Percentiles rank a stretch among this genome's conserved stretches.
Evolutionary conservation across 1,284 basidiomycete genomes (phyloP).

Genomic region (Pseudozyma pruni): DNA sequence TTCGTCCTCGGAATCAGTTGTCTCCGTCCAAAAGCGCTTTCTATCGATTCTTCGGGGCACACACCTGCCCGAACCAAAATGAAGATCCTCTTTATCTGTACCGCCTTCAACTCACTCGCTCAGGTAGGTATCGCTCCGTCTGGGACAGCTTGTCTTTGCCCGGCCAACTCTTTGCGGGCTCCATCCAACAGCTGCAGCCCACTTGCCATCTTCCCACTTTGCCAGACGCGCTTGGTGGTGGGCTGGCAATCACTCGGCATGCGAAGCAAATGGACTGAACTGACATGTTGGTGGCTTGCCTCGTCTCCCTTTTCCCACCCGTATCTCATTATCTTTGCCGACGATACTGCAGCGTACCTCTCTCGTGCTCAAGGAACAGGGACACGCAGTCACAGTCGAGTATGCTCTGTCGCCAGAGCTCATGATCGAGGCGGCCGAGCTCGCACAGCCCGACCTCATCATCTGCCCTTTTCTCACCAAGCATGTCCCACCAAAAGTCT

Average conservation of each 20-base stretch:
- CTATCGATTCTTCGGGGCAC: neutral
- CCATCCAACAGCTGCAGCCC: too few species aligned
- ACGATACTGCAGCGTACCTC: slow-evolving; percentile 51
- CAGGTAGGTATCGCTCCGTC: slow-evolving; percentile 17
- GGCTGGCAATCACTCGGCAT: too few species aligned
- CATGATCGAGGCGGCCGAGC: slow-evolving; percentile 69
- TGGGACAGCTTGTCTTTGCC: too few species aligned
- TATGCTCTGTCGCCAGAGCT: slow-evolving; percentile 68
- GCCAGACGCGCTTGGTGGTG: neutral
- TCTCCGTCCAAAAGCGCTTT: too few species aligned
- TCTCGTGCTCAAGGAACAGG: slow-evolving; percentile 67
- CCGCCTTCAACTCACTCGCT: slow-evolving; percentile 69
- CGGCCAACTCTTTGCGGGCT: too few species aligned
- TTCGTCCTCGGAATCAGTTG: too few species aligned
- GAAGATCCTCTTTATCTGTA: slow-evolving; percentile 69
- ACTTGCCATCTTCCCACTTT: neutral
- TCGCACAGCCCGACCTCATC: slow-evolving; percentile 68
- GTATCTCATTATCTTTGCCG: neutral
- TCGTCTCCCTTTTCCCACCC: neutral
- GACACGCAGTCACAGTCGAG: slow-evolving; percentile 69
- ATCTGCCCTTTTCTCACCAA: slow-evolving; percentile 71
- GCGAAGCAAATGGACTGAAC: too few species aligned
- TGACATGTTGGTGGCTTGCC: slow-evolving; percentile 5
- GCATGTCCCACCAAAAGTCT: slow-evolving; percentile 69
- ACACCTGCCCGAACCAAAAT: too few species aligned